Conservation (phyloP, 2,329 filamentous ascomycete species). For the Diplocarpon rosae region DNA sequence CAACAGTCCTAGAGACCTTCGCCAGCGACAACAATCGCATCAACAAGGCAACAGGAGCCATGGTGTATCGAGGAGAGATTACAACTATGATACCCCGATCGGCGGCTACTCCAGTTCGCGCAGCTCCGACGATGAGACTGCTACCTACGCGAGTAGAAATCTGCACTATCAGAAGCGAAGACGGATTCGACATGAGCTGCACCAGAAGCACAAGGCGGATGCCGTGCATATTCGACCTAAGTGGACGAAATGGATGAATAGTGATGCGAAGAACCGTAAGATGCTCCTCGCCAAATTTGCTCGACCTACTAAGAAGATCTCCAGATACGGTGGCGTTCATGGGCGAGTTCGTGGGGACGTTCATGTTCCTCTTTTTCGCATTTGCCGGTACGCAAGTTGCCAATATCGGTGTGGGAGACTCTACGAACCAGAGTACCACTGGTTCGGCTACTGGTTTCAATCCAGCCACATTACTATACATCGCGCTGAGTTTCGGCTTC, state of each 20-base stretch:
- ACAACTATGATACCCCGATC: slow-evolving; percentile 1
- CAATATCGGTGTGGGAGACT: slow-evolving; percentile 21
- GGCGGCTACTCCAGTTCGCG: neutral
- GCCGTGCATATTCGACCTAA: neutral
- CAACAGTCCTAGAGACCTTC: neutral
- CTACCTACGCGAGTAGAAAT: slow-evolving; percentile 1
- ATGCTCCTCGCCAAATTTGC: neutral
- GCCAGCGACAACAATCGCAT: neutral
- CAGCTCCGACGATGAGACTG: neutral
- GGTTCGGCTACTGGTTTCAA: slow-evolving; percentile 30
- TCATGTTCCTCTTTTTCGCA: slow-evolving; percentile 29
- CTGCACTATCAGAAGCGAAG: neutral
- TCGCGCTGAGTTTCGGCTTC: slow-evolving; percentile 25
- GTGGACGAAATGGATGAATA: slow-evolving; percentile 37
- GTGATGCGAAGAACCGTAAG: slow-evolving; percentile 33
- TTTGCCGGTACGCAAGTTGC: slow-evolving; percentile 23
- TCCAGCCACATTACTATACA: slow-evolving; percentile 29
- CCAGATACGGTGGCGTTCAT: slow-evolving; percentile 21
- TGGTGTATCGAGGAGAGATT: neutral
- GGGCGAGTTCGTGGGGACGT: slow-evolving; percentile 27
- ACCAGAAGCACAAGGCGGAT: slow-evolving; percentile 6
- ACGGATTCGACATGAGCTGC: neutral
- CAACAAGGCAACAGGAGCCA: slow-evolving; percentile 1
- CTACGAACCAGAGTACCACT: slow-evolving; percentile 1
- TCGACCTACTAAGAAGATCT: neutral